Evolutionary conservation across 257 asterid genomes (phyloP), one percentile per base, ranked within the genome.

Genomic region (Eustoma russellianum): DNA sequence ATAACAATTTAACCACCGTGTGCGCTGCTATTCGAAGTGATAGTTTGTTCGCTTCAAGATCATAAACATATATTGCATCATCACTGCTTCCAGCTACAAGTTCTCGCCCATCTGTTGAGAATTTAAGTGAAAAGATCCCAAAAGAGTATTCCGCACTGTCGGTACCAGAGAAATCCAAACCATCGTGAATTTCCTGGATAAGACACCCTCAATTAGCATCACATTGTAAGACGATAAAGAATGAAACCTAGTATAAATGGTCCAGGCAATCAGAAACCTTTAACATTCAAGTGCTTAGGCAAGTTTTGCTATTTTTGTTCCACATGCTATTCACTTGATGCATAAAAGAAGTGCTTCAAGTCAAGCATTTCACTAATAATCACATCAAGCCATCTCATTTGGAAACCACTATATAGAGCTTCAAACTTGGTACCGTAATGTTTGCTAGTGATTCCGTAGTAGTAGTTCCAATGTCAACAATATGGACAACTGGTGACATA

Each of bases 41-140:
- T 45, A 72, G 70, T 67, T 72, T 77, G 11, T 72, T 85, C 7
- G 87, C 86, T 83, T 82, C 92, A 17, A 88, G 88, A 77, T 88
- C 97, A 62, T 85, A 86, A 41, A 88, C 92, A 64, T 85, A 88
- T 56, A 88, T 83, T 41, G 88, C 79, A 33, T 75, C 85, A 69
- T 85, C 82, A 50, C 83, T 79, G 74, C 91, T 83, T 66, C 95
- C 97, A 64, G 95, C 97, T 14, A 88, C 92, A 62, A 88, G 9
- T 76, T 85, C 97, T 49, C 89, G 86, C 24, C 97, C 97, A 53
- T 88, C 97, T 4, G 73, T 75, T 24, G 97, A 88, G 66, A 77
- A 83, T 67, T 85, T 88, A 48, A 85, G 71, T 43, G 95, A 85
- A 79, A 88, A 88, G 38, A 88, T 80, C 59, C 92, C 94, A 70